Evolutionary conservation across 495 filamentous ascomycete species (phyloP), one percentile per base, ranked within the genome.

Genomic region (Xylaria bambusicola): DNA sequence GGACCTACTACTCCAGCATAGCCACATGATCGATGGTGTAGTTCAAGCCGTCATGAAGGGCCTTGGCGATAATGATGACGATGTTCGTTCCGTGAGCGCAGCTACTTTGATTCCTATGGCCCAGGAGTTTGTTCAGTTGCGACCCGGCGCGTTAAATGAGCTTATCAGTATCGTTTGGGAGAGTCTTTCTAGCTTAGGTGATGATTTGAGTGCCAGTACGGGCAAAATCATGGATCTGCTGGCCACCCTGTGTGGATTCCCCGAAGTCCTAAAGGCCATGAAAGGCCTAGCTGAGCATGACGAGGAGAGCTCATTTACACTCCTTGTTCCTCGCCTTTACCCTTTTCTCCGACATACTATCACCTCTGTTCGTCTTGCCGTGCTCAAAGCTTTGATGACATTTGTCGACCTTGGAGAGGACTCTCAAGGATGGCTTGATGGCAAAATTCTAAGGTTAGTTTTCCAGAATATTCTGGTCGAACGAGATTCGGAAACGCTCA

Each of bases 281-380:
- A 95, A 93, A 72, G 73, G 78, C 36, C 97, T 96, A 57, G 94
- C 94, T 21, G 84, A 86, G 17, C 80, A 85, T 60, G 89, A 98
- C 64, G 80, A 87, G 2, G 88, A 92, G 62, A 85, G 92, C 45
- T 94, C 93, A 42, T 98, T 98, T 71, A 88, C 89, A 4, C 84
- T 91, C 58, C 81, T 98, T 41, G 95, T 98, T 23, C 94, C 94
- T 42, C 85, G 94, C 48, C 84, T 98, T 23, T 98, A 96, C 67
- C 93, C 94, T 1, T 98, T 98, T 78, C 77, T 98, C 23, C 88
- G 94, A 35, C 94, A 98, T 70, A 98, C 95, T 8, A 98, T 98
- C 65, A 96, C 91, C 7, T 95, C 87, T 57, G 94, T 98, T 48
- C 89, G 94, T 29, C 88, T 91, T 38, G 94, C 94, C 6, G 95